Base-by-base conservation (phyloP, 2,329 filamentous ascomycete genomes). In the Drechmeria coniospora region DNA sequence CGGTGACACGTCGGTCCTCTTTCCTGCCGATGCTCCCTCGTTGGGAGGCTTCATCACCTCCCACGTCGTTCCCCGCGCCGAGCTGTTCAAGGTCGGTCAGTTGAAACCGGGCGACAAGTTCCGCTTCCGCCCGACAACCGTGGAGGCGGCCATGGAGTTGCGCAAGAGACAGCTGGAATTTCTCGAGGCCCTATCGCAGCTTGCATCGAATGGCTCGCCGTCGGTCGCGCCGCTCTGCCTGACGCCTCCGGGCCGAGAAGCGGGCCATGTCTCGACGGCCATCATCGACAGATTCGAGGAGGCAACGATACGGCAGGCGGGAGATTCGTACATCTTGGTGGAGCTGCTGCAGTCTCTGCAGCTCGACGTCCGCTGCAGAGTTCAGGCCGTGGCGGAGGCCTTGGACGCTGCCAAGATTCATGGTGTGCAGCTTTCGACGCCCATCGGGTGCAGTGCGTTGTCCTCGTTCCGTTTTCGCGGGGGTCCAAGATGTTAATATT, bases 21-120 rank as follows among this genome's bases (percentile, higher is more conserved):
- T 75, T 26, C 59, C 67, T 0, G 53, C 65, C 5, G 70, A 75
- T 39, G 60, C 59, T 27, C 71, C 70, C 0, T 68, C 73, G 36
- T 61, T 74, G 32, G 70, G 71, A 6, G 70, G 70, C 0, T 73
- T 75, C 32, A 55, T 71, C 0, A 67, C 59, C 18, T 61, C 56
- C 9, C 60, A 62, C 2, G 74, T 68, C 0, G 54, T 72, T 9
- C 56, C 70, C 17, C 61, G 60, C 32, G 68, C 59, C 2, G 68
- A 74, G 27, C 57, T 63, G 39, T 74, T 68, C 68, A 69, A 72
- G 38, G 40, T 76, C 8, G 71, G 71, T 0, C 70, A 76, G 41
- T 47, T 75, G 16, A 68, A 67, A 34, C 61, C 71, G 3, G 70
- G 70, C 4, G 63, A 72, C 38, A 63, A 16, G 15, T 28, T 28